Conservation (phyloP, 2,329 filamentous ascomycete species). For the Cytospora chrysosperma region DNA sequence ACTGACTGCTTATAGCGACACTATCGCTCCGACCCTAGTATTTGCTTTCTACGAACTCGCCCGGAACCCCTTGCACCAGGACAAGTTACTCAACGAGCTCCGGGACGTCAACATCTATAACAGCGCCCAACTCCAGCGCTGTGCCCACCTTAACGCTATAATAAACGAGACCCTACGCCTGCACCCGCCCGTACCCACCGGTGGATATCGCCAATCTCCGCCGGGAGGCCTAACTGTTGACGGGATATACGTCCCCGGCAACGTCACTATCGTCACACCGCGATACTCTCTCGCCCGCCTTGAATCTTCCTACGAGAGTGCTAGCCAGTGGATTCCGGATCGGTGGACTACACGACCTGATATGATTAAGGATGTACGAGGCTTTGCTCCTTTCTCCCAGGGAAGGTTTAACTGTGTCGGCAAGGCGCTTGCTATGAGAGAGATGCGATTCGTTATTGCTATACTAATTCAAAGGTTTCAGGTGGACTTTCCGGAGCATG, state of each 20-base stretch:
- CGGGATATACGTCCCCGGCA: background rate
- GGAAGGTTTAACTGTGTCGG: background rate
- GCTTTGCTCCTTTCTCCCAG: background rate
- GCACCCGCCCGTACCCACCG: background rate
- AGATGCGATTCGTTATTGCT: background rate
- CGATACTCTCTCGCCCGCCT: background rate
- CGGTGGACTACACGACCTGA: background rate
- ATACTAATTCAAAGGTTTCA: background rate
- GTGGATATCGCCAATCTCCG: background rate
- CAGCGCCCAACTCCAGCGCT: background rate
- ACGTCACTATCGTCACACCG: background rate
- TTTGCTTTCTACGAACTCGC: background rate
- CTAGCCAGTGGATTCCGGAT: background rate
- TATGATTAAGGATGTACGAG: background rate
- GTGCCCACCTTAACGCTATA: background rate
- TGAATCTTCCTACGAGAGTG: background rate
- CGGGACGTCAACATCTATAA: background rate
- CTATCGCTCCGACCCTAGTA: background rate
- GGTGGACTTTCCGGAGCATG: background rate
- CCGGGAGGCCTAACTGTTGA: background rate
- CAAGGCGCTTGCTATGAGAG: background rate
- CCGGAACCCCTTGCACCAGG: background rate
- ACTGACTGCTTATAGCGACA: background rate
- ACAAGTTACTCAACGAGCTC: background rate
- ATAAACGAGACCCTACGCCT: background rate